These are phyloP conservation scores for Gaillardinia entomophila DNA, from an alignment of 805 yeast species.

Conservation along the genomic window DNA sequence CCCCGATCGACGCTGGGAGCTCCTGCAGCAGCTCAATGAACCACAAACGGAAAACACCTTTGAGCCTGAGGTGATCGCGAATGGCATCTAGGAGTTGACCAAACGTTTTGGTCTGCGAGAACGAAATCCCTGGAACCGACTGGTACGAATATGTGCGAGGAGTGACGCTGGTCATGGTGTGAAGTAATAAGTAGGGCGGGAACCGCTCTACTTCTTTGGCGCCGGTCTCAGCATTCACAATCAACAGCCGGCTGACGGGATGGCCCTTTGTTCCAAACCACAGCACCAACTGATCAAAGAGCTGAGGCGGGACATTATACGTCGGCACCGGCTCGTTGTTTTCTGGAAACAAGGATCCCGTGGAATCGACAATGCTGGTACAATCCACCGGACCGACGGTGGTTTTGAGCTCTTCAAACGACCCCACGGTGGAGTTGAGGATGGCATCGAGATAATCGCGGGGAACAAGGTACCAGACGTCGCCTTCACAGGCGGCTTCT, in stretches of 20 bases:
- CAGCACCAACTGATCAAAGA: conserved; percentile 38
- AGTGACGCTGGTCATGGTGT: conserved; percentile 18
- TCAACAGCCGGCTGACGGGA: conserved; percentile 27
- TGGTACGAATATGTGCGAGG: conserved; percentile 2
- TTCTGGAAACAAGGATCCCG: conserved; percentile 36
- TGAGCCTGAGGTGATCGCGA: conserved; percentile 8
- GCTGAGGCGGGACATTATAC: conserved; percentile 32
- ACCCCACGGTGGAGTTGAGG: conserved; percentile 22
- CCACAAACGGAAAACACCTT: conserved; percentile 28
- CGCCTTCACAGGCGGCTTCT: conserved; percentile 34
- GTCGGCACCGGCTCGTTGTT: conserved; percentile 12
- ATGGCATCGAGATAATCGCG: conserved; percentile 38
- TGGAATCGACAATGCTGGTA: conserved; percentile 35
- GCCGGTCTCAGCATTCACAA: conserved; percentile 20
- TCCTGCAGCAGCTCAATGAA: conserved; percentile 22
- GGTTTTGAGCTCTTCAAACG: conserved; percentile 19
- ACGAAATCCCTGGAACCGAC: conserved; percentile 8
- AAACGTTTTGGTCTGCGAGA: conserved; percentile 32
- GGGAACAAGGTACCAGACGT: conserved; percentile 44
- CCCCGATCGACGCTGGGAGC: conserved; percentile 16
- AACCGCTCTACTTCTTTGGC: conserved; percentile 24
- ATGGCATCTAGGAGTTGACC: conserved; percentile 24
- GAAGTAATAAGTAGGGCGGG: conserved; percentile 33
- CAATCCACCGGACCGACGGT: conserved; percentile 46
- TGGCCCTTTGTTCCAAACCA: conserved; percentile 50